Percentiles rank a stretch among this genome's conserved stretches.
These are phyloP conservation scores for Rhynchospora pubera DNA, from an alignment of 176 grass and related monocot genomes.

Conservation along the genomic window DNA sequence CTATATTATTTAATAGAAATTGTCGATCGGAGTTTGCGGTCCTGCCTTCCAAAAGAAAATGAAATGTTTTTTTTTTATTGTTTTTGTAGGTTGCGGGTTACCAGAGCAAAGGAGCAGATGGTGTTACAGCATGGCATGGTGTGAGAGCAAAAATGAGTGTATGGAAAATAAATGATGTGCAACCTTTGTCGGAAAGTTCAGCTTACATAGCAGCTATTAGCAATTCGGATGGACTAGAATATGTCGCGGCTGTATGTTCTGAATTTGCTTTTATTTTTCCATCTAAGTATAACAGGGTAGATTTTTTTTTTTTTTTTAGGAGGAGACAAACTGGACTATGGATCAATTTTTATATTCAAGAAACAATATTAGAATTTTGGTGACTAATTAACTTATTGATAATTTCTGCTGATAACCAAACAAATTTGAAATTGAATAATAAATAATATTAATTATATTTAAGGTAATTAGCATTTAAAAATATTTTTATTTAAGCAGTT, in stretches of 20 bases:
- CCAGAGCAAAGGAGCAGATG: neutral
- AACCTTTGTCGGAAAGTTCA: neutral
- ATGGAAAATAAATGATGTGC: neutral
- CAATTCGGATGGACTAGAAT: neutral
- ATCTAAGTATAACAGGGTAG: neutral
- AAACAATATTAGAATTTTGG: too few relatives aligned
- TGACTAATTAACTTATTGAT: too few relatives aligned
- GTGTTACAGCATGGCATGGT: constrained; percentile 1
- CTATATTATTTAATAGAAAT: too few relatives aligned
- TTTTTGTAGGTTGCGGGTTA: neutral
- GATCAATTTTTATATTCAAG: too few relatives aligned
- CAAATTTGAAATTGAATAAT: too few relatives aligned
- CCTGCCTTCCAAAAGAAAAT: too few relatives aligned
- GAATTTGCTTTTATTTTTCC: neutral
- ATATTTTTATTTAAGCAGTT: too few relatives aligned
- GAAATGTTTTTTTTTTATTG: neutral
- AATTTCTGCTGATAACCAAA: too few relatives aligned
- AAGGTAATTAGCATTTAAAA: too few relatives aligned
- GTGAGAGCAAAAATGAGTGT: constrained; percentile 27
- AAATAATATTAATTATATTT: too few relatives aligned
- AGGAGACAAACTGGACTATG: neutral
- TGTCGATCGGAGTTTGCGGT: too few relatives aligned
- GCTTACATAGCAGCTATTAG: neutral
- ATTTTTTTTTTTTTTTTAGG: neutral
- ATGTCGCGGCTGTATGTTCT: constrained; percentile 1